Evolutionary conservation across 805 yeast species (phyloP).

Genomic region (Saturnispora sekii): DNA sequence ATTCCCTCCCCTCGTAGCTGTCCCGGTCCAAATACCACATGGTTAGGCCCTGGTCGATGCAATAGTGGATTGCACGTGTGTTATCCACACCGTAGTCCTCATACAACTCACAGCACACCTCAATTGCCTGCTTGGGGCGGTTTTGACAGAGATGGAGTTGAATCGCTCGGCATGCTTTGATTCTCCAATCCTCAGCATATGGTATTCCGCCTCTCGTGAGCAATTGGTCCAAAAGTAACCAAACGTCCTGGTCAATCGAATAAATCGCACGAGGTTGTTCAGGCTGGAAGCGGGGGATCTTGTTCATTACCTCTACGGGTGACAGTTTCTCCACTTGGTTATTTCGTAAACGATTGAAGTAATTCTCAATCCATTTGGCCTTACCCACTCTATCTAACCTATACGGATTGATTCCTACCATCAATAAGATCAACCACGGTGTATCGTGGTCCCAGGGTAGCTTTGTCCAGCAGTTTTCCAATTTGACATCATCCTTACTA

Average conservation of each 20-base stretch:
- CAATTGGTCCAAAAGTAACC: not conserved
- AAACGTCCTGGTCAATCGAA: too few relatives aligned
- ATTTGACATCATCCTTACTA: not conserved
- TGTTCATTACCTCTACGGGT: too few relatives aligned
- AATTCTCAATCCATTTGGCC: too few relatives aligned
- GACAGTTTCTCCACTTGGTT: too few relatives aligned
- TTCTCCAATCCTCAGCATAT: not conserved
- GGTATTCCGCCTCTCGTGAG: not conserved
- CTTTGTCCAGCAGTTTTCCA: not conserved
- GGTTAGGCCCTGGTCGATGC: not conserved
- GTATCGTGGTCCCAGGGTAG: conserved; percentile 3
- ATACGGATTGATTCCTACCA: conserved; percentile 1
- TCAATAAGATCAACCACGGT: not conserved
- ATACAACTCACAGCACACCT: not conserved
- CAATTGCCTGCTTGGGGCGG: not conserved
- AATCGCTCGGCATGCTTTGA: not conserved
- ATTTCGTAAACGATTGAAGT: too few relatives aligned
- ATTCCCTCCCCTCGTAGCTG: not conserved
- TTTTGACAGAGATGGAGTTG: not conserved
- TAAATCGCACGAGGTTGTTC: too few relatives aligned
- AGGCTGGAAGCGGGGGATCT: too few relatives aligned
- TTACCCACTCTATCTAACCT: not conserved
- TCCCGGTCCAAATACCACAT: not conserved
- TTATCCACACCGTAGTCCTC: not conserved
- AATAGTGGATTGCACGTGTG: not conserved